Base-by-base conservation (phyloP, 495 filamentous ascomycete species). In the Podospora pseudocomata region DNA sequence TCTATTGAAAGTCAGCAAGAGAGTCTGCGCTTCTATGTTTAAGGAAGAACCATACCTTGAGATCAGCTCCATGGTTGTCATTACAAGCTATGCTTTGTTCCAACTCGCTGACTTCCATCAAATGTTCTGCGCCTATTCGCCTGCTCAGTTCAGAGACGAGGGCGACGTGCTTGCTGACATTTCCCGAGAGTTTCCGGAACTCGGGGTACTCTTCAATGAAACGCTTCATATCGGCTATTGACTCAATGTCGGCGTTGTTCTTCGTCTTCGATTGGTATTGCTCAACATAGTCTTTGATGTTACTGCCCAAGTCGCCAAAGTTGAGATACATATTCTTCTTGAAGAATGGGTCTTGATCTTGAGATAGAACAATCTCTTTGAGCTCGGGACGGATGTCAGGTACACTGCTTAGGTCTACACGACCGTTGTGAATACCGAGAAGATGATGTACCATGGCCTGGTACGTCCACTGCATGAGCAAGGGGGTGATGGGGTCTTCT, bases 241-340 rank as follows among this genome's bases (percentile, higher is more conserved):
- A 97, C 71, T 99, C 95, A 70, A 99, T 96, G 74, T 96, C 94
- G 77, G 90, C 91, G 72, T 88, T 96, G 70, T 87, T 95, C 74
- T 97, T 91, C 13, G 93, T 96, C 77, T 97, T 97, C 30, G 89
- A 91, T 72, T 97, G 95, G 75, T 97, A 98, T 70, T 97, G 95
- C 76, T 96, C 92, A 67, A 99, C 95, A 77, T 98, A 98, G 68
- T 97, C 94, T 76, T 98, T 98, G 77, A 97, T 97, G 75, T 97
- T 98, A 64, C 95, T 92, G 23, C 95, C 95, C 20, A 99, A 86
- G 70, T 99, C 95, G 56, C 95, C 95, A 77, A 98, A 99, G 73
- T 99, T 99, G 72, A 97, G 88, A 73, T 93, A 99, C 96, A 99
- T 98, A 77, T 99, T 99, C 81, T 97, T 97, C 80, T 97, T 97